Percentiles rank a stretch among this genome's conserved stretches.
Evolutionary conservation across 441 rosid genomes (phyloP).

Genomic region (Corymbia citriodora): DNA sequence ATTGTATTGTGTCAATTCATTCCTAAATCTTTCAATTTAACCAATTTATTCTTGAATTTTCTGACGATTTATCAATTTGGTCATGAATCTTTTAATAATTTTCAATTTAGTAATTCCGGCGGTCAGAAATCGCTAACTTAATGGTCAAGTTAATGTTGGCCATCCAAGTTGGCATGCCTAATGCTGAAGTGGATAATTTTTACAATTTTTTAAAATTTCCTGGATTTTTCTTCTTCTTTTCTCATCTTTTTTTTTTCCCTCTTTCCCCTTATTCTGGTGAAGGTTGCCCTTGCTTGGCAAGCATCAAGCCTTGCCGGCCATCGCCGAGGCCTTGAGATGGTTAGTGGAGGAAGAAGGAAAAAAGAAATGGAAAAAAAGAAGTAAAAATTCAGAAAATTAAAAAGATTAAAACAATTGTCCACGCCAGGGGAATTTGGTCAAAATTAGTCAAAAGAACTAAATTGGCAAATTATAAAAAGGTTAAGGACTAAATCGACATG

Average conservation of each 20-base stretch:
- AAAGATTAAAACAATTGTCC: no score
- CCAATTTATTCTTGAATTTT: background rate
- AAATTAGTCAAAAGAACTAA: rapidly evolving
- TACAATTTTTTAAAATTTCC: no score
- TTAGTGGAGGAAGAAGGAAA: background rate
- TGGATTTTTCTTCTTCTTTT: no score
- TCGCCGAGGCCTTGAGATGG: rapidly evolving
- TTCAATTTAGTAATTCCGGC: background rate
- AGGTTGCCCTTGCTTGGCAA: background rate
- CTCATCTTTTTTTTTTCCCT: background rate
- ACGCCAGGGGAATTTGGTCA: no score
- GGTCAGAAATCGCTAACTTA: no score
- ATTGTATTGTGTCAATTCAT: background rate
- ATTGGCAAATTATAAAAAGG: background rate
- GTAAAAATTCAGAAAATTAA: no score
- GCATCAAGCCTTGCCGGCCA: background rate
- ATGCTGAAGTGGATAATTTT: background rate
- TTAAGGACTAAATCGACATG: background rate
- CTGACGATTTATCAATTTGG: background rate
- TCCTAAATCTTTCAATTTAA: no score
- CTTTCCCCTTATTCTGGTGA: rapidly evolving
- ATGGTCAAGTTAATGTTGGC: background rate
- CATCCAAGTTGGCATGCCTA: rapidly evolving
- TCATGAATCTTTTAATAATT: no score
- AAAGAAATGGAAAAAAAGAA: no score